phyloP scores from a whole-genome alignment of 2,329 filamentous ascomycete genomes.

The Colletotrichum sp. region DNA sequence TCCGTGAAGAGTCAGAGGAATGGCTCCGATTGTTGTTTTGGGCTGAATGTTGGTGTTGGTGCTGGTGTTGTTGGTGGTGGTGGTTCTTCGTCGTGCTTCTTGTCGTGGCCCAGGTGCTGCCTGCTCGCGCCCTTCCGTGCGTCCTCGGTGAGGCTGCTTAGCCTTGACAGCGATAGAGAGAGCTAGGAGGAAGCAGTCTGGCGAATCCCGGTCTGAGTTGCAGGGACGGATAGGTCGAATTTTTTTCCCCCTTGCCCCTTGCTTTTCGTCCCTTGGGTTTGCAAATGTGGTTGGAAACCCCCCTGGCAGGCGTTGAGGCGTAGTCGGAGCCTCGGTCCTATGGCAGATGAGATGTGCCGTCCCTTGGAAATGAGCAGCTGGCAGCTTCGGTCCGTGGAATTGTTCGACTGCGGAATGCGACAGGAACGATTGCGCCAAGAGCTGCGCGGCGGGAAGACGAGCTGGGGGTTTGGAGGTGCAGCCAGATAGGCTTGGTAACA shows the following conservation, averaged over 20 bases:
- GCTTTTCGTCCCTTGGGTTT: not conserved
- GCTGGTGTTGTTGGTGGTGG: not conserved
- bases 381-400: not conserved
- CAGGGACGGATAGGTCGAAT: not conserved
- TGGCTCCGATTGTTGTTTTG: not conserved
- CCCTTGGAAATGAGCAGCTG: not conserved
- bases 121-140: not conserved
- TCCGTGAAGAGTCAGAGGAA: not conserved
- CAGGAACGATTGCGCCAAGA: not conserved
- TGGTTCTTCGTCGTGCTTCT: not conserved
- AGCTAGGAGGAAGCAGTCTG: not conserved
- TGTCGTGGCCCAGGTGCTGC: constrained; percentile 5
- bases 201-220: not conserved
- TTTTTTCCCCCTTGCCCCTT: not conserved
- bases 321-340: not conserved
- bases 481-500: not conserved
- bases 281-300: not conserved
- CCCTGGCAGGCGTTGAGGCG: not conserved
- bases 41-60: not conserved
- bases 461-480: not conserved
- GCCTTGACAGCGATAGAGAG: not conserved
- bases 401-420: not conserved
- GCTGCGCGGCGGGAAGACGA: not conserved
- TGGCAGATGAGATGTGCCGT: not conserved
- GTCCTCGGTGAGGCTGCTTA: constrained; percentile 3